These are phyloP conservation scores for Peniophora sp. DNA, from an alignment of 1,284 basidiomycete genomes.

Conservation along the genomic window DNA sequence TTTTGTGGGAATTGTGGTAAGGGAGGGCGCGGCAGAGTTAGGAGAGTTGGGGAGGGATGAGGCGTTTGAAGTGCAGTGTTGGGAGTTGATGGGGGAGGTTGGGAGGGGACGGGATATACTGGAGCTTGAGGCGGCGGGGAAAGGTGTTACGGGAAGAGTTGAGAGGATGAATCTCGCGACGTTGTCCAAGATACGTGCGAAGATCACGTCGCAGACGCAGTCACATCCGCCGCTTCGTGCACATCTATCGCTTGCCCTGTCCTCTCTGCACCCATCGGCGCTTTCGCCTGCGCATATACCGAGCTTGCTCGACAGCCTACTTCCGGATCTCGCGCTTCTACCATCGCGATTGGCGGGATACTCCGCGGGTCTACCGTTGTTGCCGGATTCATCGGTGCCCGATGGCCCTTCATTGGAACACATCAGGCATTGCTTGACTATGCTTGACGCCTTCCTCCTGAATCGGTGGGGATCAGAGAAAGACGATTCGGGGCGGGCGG, in stretches of 20 bases:
- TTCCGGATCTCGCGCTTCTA: constrained; percentile 28
- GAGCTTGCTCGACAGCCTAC: constrained; percentile 26
- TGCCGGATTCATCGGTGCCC: constrained; percentile 19
- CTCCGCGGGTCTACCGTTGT: constrained; percentile 32
- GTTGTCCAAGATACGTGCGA: constrained; percentile 30
- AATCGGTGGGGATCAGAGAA: constrained; percentile 37
- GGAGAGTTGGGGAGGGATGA: constrained; percentile 39
- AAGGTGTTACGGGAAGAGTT: constrained; percentile 34
- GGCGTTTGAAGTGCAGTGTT: constrained; percentile 34
- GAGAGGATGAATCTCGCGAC: constrained; percentile 29
- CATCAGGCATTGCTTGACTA: constrained; percentile 45
- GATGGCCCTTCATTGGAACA: constrained; percentile 34
- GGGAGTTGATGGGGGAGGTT: constrained; percentile 31
- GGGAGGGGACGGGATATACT: constrained; percentile 38
- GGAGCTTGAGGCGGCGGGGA: constrained; percentile 31
- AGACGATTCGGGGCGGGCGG: constrained; percentile 6
- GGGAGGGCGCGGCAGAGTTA: constrained; percentile 40
- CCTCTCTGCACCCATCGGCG: constrained; percentile 26
- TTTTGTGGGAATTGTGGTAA: constrained; percentile 51
- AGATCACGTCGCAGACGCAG: constrained; percentile 15
- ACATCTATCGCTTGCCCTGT: constrained; percentile 40
- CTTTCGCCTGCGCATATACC: constrained; percentile 25
- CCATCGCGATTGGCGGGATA: constrained; percentile 31
- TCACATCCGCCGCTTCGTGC: constrained; percentile 24
- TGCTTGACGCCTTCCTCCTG: constrained; percentile 57